phyloP scores from a whole-genome alignment of 805 yeast species.

The Lipomyces sp. region DNA sequence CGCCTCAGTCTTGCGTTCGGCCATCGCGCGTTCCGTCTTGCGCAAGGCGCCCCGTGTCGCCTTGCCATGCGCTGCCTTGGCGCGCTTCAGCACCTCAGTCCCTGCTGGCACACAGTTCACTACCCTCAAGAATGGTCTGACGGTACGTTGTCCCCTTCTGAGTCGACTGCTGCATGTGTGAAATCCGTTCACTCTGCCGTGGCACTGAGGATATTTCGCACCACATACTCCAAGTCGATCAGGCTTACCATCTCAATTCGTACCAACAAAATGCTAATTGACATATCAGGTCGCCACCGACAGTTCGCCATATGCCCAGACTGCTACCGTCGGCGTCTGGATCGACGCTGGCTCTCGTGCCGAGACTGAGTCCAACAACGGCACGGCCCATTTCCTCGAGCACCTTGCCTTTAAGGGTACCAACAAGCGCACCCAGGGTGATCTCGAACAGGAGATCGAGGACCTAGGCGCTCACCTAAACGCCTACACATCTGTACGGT shows the following conservation, averaged over 20 bases:
- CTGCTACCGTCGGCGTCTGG: slow-evolving; percentile 98
- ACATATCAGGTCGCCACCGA: slow-evolving; percentile 67
- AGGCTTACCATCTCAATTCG: not conserved
- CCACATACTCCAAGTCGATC: not conserved
- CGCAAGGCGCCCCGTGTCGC: slow-evolving; percentile 23
- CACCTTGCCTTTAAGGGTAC: slow-evolving; percentile 98
- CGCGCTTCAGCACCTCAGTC: slow-evolving; percentile 39
- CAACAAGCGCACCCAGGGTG: slow-evolving; percentile 72
- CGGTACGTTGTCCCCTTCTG: slow-evolving; percentile 54
- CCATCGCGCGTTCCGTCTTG: slow-evolving; percentile 27
- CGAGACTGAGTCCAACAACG: slow-evolving; percentile 79
- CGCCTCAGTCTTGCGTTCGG: slow-evolving; percentile 34
- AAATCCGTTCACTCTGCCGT: not conserved
- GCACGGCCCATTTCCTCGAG: slow-evolving; percentile 97
- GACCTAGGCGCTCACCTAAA: slow-evolving; percentile 95
- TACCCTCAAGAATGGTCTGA: slow-evolving; percentile 83
- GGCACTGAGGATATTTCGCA: not conserved
- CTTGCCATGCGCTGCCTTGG: slow-evolving; percentile 16
- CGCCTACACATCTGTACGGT: slow-evolving; percentile 80
- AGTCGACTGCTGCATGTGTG: not conserved
- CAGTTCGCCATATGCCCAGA: slow-evolving; percentile 78
- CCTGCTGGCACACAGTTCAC: slow-evolving; percentile 65
- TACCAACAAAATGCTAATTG: not conserved
- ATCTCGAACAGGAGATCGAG: slow-evolving; percentile 90
- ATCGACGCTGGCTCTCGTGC: slow-evolving; percentile 99